Evolutionary conservation across 75 land plant species (phyloP), one percentile per base, ranked within the genome.

Genomic region (Ceratopteris richardii): DNA sequence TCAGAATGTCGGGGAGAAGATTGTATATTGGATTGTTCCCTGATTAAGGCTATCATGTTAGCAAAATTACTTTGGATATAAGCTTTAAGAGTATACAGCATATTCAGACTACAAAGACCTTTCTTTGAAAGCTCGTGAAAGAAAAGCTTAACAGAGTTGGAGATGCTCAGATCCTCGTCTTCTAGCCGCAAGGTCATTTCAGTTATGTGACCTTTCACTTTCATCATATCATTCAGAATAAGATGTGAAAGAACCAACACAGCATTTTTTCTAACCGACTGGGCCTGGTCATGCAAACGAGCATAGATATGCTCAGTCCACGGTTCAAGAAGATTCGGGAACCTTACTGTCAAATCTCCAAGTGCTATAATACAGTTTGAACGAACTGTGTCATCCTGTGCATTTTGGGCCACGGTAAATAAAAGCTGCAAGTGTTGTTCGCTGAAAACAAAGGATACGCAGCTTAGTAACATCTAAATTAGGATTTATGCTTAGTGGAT

Each of bases 151-250:
- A 79, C 99, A 41, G 88, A 88, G 68, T 72, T 84, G 36, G 88
- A 79, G 46, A 90, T 95, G 44, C 99, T 86, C 30, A 73, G 73
- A 58, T 90, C 91, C 56, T 84, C 93, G 71, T 95, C 99, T 72
- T 90, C 96, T 43, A 90, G 51, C 25, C 86, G 53, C 22, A 87
- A 51, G 56, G 92, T 80, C 97, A 95, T 90, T 72, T 95, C 99
- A 72, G 84, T 78, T 51, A 95, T 95, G 56, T 87, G 80, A 19
- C 99, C 97, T 72, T 95, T 95, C 30, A 95, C 99, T 97, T 95
- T 95, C 93, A 95, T 92, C 99, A 95, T 95, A 61, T 90, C 97
- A 82, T 95, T 95, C 54, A 95, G 61, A 36, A 95, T 87, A 43
- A 90, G 99, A 74, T 95, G 99, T 54, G 93, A 86, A 58, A 95